Evolutionary conservation across 345 rosid species (phyloP).

Genomic region (Streptanthus diversifolius): DNA sequence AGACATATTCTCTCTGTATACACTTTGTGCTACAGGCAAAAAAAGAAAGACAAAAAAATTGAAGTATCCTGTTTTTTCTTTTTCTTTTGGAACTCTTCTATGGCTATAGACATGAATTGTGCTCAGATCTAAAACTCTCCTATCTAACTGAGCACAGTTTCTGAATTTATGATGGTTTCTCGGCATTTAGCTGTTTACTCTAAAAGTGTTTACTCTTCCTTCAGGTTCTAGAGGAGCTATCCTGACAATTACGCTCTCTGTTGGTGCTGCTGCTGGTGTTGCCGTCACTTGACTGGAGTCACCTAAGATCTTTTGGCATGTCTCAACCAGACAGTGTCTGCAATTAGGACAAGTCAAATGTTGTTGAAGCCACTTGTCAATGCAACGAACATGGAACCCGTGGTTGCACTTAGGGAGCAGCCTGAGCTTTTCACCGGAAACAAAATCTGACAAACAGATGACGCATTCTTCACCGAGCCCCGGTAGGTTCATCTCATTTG

Average conservation of each 20-base stretch:
- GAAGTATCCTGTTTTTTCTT: not conserved
- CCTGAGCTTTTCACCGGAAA: slow-evolving; percentile 41
- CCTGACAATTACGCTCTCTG: slow-evolving; percentile 18
- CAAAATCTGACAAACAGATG: slow-evolving; percentile 53
- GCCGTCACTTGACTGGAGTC: not conserved
- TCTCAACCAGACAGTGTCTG: slow-evolving; percentile 44
- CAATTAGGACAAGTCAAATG: slow-evolving; percentile 71
- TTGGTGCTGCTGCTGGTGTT: not conserved
- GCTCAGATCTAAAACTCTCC: slow-evolving; percentile 7
- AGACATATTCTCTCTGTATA: slow-evolving; percentile 2
- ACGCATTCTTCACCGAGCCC: slow-evolving; percentile 53
- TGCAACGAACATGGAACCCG: slow-evolving; percentile 61
- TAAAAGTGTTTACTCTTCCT: slow-evolving; percentile 23
- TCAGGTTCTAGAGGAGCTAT: slow-evolving; percentile 40
- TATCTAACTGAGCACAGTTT: not conserved
- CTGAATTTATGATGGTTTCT: not conserved
- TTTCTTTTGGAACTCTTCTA: not conserved
- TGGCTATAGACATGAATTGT: slow-evolving; percentile 3
- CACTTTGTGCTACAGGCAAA: slow-evolving; percentile 23
- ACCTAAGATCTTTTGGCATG: slow-evolving; percentile 35
- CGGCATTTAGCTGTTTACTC: slow-evolving; percentile 3
- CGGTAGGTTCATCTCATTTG: slow-evolving; percentile 36
- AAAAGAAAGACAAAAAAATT: not conserved
- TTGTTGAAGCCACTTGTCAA: slow-evolving; percentile 62
- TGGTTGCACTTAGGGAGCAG: slow-evolving; percentile 67